A percentile compares a stretch with the other conserved stretches of the same genome.
Conservation (phyloP, 805 yeast species). For the Candida andamanensis region DNA sequence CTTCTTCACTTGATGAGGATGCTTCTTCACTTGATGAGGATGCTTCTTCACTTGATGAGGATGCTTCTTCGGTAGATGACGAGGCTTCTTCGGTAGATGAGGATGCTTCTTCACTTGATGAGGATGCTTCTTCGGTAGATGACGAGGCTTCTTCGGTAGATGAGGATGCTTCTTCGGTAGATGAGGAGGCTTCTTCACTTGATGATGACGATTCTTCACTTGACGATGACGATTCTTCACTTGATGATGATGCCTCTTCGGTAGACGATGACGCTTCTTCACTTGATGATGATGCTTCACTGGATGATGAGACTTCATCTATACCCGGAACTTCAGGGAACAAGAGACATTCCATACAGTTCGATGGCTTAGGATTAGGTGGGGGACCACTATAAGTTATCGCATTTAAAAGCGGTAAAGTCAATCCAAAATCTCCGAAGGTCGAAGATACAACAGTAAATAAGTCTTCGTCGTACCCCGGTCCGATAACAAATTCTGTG, state of each 20-base stretch:
- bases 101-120: conserved; percentile 2
- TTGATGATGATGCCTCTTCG: conserved; percentile 3
- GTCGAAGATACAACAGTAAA: conserved; percentile 8
- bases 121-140: conserved; percentile 3
- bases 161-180: conserved; percentile 1
- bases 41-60: conserved; percentile 1
- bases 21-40: conserved; percentile 1
- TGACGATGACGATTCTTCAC: conserved; percentile 2
- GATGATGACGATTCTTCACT: conserved; percentile 6
- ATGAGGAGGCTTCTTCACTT: not conserved
- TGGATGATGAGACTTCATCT: conserved; percentile 6
- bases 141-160: conserved; percentile 3
- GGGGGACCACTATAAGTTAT: conserved; percentile 11
- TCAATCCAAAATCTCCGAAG: conserved; percentile 9
- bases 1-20: conserved; percentile 2
- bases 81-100: conserved; percentile 1
- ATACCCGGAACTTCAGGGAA: conserved; percentile 13
- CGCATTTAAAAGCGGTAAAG: conserved; percentile 8
- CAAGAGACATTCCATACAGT: conserved; percentile 13
- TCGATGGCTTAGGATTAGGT: conserved; percentile 9
- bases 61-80: not conserved
- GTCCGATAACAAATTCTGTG: conserved; percentile 14
- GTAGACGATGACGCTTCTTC: conserved; percentile 1
- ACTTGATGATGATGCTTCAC: conserved; percentile 2
- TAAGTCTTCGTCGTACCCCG: conserved; percentile 12